Percentiles rank a stretch among this genome's conserved stretches.
Conservation (phyloP, 2,329 filamentous ascomycete species). For the Scortechinia acanthostroma region DNA sequence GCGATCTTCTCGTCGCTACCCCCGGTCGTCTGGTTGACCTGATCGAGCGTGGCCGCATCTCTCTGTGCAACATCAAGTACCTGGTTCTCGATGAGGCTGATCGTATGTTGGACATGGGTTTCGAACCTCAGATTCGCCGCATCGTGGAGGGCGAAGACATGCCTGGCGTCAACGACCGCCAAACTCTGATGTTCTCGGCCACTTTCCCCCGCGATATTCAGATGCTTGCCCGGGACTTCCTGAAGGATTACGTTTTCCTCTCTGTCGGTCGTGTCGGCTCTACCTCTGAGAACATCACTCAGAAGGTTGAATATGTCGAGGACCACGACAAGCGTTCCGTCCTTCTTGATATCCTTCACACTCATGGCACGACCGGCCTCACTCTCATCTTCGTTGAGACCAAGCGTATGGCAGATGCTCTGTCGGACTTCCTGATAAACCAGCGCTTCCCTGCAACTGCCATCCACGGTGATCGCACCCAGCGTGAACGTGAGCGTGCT, state of each 20-base stretch:
- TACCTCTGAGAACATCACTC: slow-evolving; percentile 99
- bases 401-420: slow-evolving; percentile 96
- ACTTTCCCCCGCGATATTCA: slow-evolving; percentile 99
- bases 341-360: slow-evolving; percentile 93
- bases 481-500: slow-evolving; percentile 96
- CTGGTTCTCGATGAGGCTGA: slow-evolving; percentile 97
- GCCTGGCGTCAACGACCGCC: slow-evolving; percentile 74
- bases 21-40: slow-evolving; percentile 95
- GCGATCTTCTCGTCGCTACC: slow-evolving; percentile 92
- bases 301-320: slow-evolving; percentile 97
- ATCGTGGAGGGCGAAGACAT: slow-evolving; percentile 99
- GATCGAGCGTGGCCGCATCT: slow-evolving; percentile 97
- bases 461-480: slow-evolving; percentile 96
- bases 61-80: slow-evolving; percentile 97
- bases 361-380: slow-evolving; percentile 71
- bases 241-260: slow-evolving; percentile 98
- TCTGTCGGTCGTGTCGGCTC: slow-evolving; percentile 97
- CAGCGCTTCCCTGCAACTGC: slow-evolving; percentile 97
- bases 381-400: slow-evolving; percentile 98
- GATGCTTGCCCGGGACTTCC: slow-evolving; percentile 96
- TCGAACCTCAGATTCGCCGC: slow-evolving; percentile 97
- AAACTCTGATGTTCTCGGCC: slow-evolving; percentile 99
- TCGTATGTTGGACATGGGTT: slow-evolving; percentile 99
- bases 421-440: slow-evolving; percentile 97
- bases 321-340: slow-evolving; percentile 96